Conservation (phyloP, 2,329 filamentous ascomycete genomes). For the Alternaria tenuissima region DNA sequence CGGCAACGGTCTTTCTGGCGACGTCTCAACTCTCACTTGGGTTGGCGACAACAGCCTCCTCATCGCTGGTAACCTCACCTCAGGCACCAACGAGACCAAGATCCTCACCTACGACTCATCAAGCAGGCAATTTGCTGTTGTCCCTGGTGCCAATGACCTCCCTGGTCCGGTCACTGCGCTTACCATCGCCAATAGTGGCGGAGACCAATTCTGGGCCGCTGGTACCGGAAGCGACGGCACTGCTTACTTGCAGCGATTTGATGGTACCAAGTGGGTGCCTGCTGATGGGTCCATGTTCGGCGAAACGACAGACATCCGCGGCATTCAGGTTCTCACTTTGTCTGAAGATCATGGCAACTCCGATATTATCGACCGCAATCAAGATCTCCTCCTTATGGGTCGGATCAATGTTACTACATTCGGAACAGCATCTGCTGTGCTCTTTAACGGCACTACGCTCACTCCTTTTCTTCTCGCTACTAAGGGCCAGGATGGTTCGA, state of each 20-base stretch:
- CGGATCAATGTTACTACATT: constrained; percentile 77
- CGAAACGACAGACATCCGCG: constrained; percentile 72
- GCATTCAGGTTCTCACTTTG: constrained; percentile 81
- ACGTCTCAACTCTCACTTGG: constrained; percentile 79
- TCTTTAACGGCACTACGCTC: constrained; percentile 85
- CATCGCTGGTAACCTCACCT: constrained; percentile 77
- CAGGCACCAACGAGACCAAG: constrained; percentile 70
- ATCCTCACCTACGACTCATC: constrained; percentile 78
- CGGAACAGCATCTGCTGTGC: constrained; percentile 82
- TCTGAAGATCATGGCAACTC: constrained; percentile 71
- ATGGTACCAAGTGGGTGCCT: constrained; percentile 74
- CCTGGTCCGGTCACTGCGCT: constrained; percentile 83
- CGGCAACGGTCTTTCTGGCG: constrained; percentile 74
- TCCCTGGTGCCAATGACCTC: constrained; percentile 69
- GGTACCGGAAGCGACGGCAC: constrained; percentile 74
- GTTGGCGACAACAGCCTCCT: constrained; percentile 74
- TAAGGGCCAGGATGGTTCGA: constrained; percentile 63
- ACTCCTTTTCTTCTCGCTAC: constrained; percentile 83
- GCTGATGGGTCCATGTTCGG: constrained; percentile 67
- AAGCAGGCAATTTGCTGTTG: constrained; percentile 70
- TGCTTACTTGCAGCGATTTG: constrained; percentile 82
- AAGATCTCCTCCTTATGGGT: constrained; percentile 85
- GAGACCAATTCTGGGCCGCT: constrained; percentile 80
- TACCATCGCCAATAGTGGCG: constrained; percentile 74
- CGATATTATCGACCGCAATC: constrained; percentile 69